A percentile compares a stretch with the other conserved stretches of the same genome.
These are phyloP conservation scores for Eimeria sp. DNA, from an alignment of 169 alveolate species.

Conservation along the genomic window DNA sequence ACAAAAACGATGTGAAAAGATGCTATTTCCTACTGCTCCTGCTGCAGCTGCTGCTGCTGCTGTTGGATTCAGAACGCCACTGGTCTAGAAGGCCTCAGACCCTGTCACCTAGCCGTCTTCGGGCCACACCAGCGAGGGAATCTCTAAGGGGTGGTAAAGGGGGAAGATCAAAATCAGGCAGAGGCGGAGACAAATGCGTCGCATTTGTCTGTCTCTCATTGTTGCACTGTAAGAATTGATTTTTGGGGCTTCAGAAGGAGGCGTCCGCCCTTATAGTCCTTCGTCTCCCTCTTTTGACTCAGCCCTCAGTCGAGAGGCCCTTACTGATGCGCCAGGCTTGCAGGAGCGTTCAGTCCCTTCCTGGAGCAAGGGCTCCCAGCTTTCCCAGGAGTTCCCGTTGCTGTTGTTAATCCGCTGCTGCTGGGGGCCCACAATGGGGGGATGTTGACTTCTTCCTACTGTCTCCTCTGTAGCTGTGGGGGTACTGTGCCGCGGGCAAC, in stretches of 20 bases:
- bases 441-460: not conserved
- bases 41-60: not conserved
- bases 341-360: not conserved
- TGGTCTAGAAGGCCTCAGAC: too few relatives aligned
- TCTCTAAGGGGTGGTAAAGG: too few relatives aligned
- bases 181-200: too few relatives aligned
- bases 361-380: conserved; percentile 4
- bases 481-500: not conserved
- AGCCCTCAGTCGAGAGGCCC: not conserved
- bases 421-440: not conserved
- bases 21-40: not conserved
- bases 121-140: too few relatives aligned
- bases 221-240: too few relatives aligned
- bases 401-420: not conserved
- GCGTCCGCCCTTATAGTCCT: not conserved
- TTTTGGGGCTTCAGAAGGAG: too few relatives aligned
- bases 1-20: not conserved
- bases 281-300: not conserved
- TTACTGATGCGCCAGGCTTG: not conserved
- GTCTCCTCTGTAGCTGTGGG: not conserved
- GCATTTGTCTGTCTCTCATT: too few relatives aligned
- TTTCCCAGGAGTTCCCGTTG: conserved; percentile 11
- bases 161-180: too few relatives aligned
- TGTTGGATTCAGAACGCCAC: too few relatives aligned
- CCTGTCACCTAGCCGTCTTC: too few relatives aligned